Evolutionary conservation across 164 flowering plant species (phyloP).

Genomic region (Aristolochia contorta): DNA sequence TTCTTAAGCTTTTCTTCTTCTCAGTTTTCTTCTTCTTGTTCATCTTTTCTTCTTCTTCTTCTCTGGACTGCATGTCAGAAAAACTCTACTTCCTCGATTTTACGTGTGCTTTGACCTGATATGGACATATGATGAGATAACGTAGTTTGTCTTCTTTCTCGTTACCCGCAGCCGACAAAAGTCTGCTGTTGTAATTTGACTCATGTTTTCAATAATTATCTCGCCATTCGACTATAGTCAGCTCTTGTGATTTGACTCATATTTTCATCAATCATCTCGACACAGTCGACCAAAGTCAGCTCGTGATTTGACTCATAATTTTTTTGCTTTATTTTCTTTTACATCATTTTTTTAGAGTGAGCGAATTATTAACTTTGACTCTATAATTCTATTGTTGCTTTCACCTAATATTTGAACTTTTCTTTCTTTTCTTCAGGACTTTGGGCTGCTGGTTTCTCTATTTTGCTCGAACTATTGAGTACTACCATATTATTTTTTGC

Average conservation of each 20-base stretch:
- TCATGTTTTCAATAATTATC: too few species aligned
- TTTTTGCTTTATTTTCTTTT: too few species aligned
- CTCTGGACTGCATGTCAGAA: background rate
- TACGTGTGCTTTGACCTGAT: background rate
- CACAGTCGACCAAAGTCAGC: too few species aligned
- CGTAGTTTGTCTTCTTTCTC: too few species aligned
- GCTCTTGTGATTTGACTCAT: too few species aligned
- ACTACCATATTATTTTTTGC: background rate
- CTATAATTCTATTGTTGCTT: background rate
- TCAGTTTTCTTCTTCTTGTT: background rate
- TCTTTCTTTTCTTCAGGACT: background rate
- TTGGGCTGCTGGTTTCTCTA: conserved; percentile 3
- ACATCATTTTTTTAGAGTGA: background rate
- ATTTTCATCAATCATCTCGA: too few species aligned
- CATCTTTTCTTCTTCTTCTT: background rate
- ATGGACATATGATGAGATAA: too few species aligned
- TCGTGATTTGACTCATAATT: too few species aligned
- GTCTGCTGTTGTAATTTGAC: too few species aligned
- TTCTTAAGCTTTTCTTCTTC: background rate
- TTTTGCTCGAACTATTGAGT: background rate
- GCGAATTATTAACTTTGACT: background rate
- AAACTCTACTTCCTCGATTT: background rate
- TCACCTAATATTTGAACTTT: background rate
- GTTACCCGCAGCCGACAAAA: too few species aligned
- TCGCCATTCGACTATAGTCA: too few species aligned